Conservation (phyloP, 148 eudicot species). For the Chenopodium formosanum region DNA sequence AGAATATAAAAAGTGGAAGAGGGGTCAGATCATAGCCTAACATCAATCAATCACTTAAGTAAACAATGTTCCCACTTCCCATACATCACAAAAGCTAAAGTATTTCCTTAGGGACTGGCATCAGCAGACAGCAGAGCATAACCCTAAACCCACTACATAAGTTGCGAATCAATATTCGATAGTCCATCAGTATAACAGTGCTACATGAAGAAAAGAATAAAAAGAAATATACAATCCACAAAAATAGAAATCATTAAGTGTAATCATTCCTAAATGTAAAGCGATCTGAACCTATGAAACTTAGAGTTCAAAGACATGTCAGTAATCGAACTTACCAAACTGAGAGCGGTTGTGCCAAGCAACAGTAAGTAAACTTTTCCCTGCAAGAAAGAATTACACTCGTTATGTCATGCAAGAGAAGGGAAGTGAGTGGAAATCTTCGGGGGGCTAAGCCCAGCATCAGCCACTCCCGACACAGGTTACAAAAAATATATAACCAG, state of each 20-base stretch:
- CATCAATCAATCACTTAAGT: not conserved
- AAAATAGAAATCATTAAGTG: not conserved
- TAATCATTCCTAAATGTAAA: not conserved
- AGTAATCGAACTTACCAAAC: constrained; percentile 54
- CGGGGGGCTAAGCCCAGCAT: not conserved
- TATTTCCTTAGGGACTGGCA: not conserved
- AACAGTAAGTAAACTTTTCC: constrained; percentile 79
- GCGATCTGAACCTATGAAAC: not conserved
- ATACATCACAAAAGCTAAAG: not conserved
- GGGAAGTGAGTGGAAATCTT: not conserved
- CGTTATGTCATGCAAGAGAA: not conserved
- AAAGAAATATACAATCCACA: not conserved
- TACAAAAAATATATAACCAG: not conserved
- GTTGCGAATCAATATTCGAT: not conserved
- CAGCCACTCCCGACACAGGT: not conserved
- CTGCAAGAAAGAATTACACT: constrained; percentile 38
- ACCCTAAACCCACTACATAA: not conserved
- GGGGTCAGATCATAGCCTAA: not conserved
- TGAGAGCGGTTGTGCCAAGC: constrained; percentile 95
- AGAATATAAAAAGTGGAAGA: not conserved
- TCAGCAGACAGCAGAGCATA: not conserved
- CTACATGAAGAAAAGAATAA: not conserved
- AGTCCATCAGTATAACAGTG: not conserved
- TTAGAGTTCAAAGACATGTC: not conserved
- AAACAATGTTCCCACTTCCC: not conserved